phyloP scores from a whole-genome alignment of 768 basidiomycete genomes.

The Boletus edulis region DNA sequence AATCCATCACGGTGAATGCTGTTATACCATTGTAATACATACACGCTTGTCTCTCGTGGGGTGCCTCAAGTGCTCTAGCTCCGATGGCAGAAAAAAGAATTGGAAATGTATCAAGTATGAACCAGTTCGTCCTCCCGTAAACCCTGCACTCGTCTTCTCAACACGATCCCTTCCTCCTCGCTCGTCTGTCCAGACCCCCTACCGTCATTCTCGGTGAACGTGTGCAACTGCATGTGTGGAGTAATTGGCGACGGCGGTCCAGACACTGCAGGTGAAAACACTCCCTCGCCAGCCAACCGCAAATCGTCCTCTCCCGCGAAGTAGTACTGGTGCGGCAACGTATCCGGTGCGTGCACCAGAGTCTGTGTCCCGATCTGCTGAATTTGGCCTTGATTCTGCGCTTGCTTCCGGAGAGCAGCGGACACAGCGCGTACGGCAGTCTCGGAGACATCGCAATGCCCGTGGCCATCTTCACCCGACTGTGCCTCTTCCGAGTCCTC shows the following conservation, averaged over 20 bases:
- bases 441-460: background rate
- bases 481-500: constrained; percentile 7
- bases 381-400: background rate
- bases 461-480: background rate
- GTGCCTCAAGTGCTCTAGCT: background rate
- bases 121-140: background rate
- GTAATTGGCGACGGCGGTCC: constrained; percentile 63
- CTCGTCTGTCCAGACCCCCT: constrained; percentile 2
- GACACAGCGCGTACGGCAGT: background rate
- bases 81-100: background rate
- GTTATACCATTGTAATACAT: constrained; percentile 16
- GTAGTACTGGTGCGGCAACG: constrained; percentile 33
- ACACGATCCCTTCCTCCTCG: constrained; percentile 10
- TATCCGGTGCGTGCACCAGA: too few species aligned
- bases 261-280: constrained; percentile 71
- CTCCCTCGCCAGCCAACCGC: constrained; percentile 64
- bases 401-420: background rate
- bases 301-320: constrained; percentile 51
- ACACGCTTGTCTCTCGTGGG: constrained; percentile 9
- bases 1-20: constrained; percentile 10
- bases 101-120: constrained; percentile 5
- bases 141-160: constrained; percentile 22
- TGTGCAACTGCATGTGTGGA: constrained; percentile 34
- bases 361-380: background rate
- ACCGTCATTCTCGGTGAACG: constrained; percentile 6